Conservation (phyloP, 2,329 filamentous ascomycete species). For the Trichoderma simmonsii region DNA sequence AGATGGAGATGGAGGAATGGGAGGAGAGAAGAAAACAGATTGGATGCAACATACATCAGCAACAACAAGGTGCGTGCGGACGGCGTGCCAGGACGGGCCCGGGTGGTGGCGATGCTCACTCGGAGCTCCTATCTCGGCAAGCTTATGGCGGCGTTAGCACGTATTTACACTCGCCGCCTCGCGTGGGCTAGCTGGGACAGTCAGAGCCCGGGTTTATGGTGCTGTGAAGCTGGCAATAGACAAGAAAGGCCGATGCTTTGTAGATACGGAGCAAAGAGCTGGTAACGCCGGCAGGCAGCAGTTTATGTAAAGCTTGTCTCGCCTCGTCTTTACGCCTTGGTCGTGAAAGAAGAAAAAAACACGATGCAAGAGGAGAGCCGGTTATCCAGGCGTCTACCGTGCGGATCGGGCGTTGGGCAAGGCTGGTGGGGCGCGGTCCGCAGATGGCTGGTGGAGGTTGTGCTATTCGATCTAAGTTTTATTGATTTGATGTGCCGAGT, state of each 20-base stretch:
- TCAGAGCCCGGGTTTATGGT: neutral
- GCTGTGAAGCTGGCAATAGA: neutral
- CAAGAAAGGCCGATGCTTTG: neutral
- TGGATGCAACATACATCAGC: neutral
- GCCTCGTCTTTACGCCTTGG: neutral
- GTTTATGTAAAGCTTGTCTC: neutral
- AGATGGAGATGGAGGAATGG: neutral
- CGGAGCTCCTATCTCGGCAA: constrained; percentile 18
- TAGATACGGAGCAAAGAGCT: neutral
- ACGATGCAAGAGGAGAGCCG: neutral
- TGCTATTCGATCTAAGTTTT: constrained; percentile 1
- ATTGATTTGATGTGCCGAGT: neutral
- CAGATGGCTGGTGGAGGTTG: neutral
- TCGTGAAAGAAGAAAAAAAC: neutral
- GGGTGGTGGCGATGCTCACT: constrained; percentile 15
- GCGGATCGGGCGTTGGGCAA: constrained; percentile 3
- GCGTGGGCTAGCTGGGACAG: neutral
- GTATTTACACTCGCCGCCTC: constrained; percentile 13
- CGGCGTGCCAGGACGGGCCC: constrained; percentile 1
- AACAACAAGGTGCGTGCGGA: neutral
- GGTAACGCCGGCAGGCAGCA: neutral
- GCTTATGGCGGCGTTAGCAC: constrained; percentile 17
- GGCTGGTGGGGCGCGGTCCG: constrained; percentile 15
- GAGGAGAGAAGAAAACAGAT: neutral
- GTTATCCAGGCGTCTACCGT: neutral